A percentile compares a stretch with the other conserved stretches of the same genome.
phyloP scores from a whole-genome alignment of 2,329 filamentous ascomycete species.

The Penicillium expansum region DNA sequence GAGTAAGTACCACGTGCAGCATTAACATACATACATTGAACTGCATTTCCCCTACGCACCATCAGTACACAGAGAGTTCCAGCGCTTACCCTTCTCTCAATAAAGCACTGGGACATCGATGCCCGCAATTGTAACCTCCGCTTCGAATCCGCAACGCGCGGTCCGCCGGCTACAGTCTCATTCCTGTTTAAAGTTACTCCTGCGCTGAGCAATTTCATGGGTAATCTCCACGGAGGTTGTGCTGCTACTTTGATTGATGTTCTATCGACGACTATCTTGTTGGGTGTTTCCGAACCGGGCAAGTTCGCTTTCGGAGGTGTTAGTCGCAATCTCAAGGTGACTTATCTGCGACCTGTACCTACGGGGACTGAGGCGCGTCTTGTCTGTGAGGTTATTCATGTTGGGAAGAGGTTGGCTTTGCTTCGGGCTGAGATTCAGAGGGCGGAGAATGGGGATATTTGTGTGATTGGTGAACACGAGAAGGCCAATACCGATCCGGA shows the following conservation, averaged over 20 bases:
- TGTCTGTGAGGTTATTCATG: conserved; percentile 57
- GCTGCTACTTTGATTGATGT: conserved; percentile 66
- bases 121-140: conserved; percentile 31
- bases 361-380: conserved; percentile 53
- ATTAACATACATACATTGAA: background rate
- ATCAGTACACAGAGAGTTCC: background rate
- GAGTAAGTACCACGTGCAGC: conserved; percentile 18
- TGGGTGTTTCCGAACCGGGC: conserved; percentile 56
- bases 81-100: conserved; percentile 1
- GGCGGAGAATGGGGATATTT: conserved; percentile 52
- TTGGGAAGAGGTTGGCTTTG: conserved; percentile 55
- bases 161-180: conserved; percentile 34
- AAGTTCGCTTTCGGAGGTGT: conserved; percentile 64
- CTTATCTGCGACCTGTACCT: conserved; percentile 63
- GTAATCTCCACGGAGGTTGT: conserved; percentile 86
- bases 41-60: background rate
- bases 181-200: conserved; percentile 64
- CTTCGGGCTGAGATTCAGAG: conserved; percentile 56
- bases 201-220: conserved; percentile 85
- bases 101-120: conserved; percentile 35
- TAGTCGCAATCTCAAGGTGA: conserved; percentile 63
- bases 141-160: conserved; percentile 39
- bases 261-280: conserved; percentile 59
- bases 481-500: conserved; percentile 61
- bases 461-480: conserved; percentile 62